Evolutionary conservation across 495 filamentous ascomycete species (phyloP).

Genomic region (Hypoxylon fuscum): DNA sequence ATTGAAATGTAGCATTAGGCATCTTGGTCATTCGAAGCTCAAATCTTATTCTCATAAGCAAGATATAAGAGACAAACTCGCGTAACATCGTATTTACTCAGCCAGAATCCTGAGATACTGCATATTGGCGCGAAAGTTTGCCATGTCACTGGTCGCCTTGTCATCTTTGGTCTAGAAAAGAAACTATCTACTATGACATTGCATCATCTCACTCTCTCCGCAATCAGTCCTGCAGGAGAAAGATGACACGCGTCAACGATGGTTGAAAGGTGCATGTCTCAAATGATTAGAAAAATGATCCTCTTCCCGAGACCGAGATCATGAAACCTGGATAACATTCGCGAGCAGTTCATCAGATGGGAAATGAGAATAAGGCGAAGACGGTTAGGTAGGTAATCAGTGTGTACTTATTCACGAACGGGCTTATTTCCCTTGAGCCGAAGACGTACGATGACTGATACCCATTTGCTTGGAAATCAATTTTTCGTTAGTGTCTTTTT

Average conservation of each 20-base stretch:
- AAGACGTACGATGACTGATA: neutral
- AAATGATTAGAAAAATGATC: conserved; percentile 9
- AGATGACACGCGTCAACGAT: conserved; percentile 21
- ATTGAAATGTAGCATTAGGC: neutral
- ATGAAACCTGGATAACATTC: neutral
- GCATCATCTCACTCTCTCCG: conserved; percentile 31
- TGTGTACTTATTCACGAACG: too few species aligned
- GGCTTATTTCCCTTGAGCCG: neutral
- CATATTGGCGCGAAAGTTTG: conserved; percentile 4
- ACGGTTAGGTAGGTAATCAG: too few species aligned
- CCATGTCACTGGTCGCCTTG: conserved; percentile 2
- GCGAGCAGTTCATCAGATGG: neutral
- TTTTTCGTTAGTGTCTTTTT: too few species aligned
- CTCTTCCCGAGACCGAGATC: neutral
- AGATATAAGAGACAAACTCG: conserved; percentile 9
- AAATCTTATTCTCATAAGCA: conserved; percentile 1
- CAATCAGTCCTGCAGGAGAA: conserved; percentile 13
- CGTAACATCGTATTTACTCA: conserved; percentile 17
- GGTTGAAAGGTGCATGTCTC: neutral
- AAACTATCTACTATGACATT: conserved; percentile 16
- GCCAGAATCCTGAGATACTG: conserved; percentile 3
- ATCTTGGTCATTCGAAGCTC: neutral
- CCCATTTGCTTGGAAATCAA: too few species aligned
- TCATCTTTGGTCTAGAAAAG: conserved; percentile 14
- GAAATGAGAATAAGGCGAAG: neutral